These are phyloP conservation scores for Exophiala spinifera DNA, from an alignment of 2,329 filamentous ascomycete genomes.

Conservation along the genomic window DNA sequence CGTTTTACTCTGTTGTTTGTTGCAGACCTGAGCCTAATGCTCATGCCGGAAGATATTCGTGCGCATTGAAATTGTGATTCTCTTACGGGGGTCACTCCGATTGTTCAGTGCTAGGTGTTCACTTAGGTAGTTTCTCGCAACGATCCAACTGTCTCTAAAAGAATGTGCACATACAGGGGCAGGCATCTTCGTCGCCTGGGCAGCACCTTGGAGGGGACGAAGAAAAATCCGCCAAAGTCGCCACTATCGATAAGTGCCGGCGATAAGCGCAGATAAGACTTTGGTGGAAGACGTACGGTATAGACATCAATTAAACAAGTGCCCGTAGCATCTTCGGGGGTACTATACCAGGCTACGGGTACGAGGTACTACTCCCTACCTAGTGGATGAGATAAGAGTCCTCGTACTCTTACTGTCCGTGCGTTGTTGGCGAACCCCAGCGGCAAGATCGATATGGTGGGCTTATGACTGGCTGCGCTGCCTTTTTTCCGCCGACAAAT, in stretches of 20 bases:
- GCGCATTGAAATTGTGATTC: no score
- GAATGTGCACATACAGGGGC: neutral
- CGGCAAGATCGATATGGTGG: neutral
- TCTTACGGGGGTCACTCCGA: no score
- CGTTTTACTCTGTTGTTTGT: neutral
- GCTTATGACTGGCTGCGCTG: neutral
- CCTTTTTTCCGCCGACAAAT: neutral
- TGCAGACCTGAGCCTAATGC: neutral
- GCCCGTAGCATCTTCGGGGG: no score
- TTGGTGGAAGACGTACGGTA: no score
- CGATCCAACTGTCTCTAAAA: neutral
- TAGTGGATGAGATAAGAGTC: no score
- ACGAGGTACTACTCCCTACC: no score
- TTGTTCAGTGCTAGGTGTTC: no score
- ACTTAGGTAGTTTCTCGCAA: neutral
- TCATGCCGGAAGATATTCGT: no score
- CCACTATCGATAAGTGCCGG: slow-evolving; percentile 1
- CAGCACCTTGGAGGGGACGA: neutral
- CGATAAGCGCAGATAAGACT: neutral
- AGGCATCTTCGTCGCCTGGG: neutral
- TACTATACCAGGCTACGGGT: no score
- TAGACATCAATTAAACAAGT: no score
- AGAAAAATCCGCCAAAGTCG: neutral
- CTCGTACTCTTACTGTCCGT: neutral
- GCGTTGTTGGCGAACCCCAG: neutral